phyloP scores from a whole-genome alignment of 2,329 filamentous ascomycete genomes.

The Trichoderma harzianum region DNA sequence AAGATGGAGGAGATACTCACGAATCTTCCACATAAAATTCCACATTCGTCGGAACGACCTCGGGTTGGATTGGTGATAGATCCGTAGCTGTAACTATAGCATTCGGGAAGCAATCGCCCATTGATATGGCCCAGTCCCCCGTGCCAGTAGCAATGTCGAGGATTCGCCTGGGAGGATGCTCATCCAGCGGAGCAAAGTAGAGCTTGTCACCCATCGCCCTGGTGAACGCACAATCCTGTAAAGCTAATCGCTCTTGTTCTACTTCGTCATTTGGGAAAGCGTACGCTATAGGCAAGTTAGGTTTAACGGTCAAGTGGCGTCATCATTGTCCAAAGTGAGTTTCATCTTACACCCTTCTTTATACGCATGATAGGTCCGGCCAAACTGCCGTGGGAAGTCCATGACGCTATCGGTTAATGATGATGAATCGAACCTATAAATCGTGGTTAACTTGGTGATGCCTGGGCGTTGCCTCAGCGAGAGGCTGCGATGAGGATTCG shows the following conservation, averaged over 20 bases:
- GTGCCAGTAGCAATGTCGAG: constrained; percentile 46
- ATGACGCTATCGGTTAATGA: constrained; percentile 42
- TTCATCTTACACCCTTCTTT: constrained; percentile 42
- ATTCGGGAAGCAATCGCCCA: constrained; percentile 60
- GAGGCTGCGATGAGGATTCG: neutral
- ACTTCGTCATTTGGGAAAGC: constrained; percentile 44
- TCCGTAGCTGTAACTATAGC: constrained; percentile 61
- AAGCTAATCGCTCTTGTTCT: constrained; percentile 41
- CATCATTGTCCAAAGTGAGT: too few species aligned
- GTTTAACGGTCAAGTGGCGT: neutral
- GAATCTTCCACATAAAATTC: constrained; percentile 70
- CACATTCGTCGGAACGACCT: constrained; percentile 66
- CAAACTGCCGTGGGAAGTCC: constrained; percentile 42
- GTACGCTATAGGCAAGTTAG: constrained; percentile 36
- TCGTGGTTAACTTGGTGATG: constrained; percentile 20
- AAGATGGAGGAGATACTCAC: constrained; percentile 26
- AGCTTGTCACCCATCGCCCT: constrained; percentile 39
- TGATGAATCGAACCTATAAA: constrained; percentile 30
- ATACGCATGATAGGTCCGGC: constrained; percentile 47
- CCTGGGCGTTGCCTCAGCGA: neutral
- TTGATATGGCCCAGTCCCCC: constrained; percentile 63
- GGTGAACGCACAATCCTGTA: constrained; percentile 38
- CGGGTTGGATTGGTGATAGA: constrained; percentile 64
- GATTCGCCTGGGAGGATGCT: constrained; percentile 35
- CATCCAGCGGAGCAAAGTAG: constrained; percentile 42